These are phyloP conservation scores for Mycena polygramma DNA, from an alignment of 768 basidiomycete species.

Conservation along the genomic window DNA sequence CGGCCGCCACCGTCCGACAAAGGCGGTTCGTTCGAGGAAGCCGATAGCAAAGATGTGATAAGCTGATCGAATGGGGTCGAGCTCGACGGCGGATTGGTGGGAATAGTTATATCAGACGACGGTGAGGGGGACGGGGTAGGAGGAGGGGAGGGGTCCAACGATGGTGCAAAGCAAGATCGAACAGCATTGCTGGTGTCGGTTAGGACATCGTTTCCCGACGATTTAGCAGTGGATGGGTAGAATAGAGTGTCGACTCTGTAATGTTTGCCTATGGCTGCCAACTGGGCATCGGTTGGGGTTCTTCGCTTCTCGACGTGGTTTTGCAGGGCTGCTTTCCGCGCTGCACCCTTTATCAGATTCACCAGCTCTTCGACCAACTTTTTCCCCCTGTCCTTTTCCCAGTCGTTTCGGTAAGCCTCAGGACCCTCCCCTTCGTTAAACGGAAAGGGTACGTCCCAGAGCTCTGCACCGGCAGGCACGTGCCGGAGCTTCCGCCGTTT, in stretches of 20 bases:
- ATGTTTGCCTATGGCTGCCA: slow-evolving; percentile 29
- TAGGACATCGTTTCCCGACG: slow-evolving; percentile 41
- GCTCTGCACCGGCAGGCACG: slow-evolving; percentile 84
- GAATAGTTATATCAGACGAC: slow-evolving; percentile 9
- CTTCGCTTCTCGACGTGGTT: slow-evolving; percentile 53
- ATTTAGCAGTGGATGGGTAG: slow-evolving; percentile 18
- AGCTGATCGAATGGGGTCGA: slow-evolving; percentile 55
- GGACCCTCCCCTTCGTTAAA: slow-evolving; percentile 81
- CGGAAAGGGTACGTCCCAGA: slow-evolving; percentile 89
- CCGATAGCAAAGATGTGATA: slow-evolving; percentile 55
- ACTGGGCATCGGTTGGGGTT: slow-evolving; percentile 24
- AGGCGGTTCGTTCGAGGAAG: slow-evolving; percentile 38
- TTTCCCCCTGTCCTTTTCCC: slow-evolving; percentile 75
- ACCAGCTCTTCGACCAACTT: slow-evolving; percentile 74
- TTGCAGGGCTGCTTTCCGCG: slow-evolving; percentile 71
- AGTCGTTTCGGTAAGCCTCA: slow-evolving; percentile 69
- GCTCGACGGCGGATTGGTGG: slow-evolving; percentile 12
- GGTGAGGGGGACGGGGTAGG: slow-evolving; percentile 3
- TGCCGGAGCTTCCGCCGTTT: slow-evolving; percentile 68
- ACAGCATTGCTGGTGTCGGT: slow-evolving; percentile 42
- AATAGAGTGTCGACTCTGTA: slow-evolving; percentile 31
- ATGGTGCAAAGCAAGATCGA: background rate
- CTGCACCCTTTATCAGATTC: slow-evolving; percentile 70
- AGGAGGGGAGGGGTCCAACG: slow-evolving; percentile 23
- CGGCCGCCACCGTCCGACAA: slow-evolving; percentile 7